phyloP scores from a whole-genome alignment of 805 yeast species.

The Phaffomyces opuntiae region DNA sequence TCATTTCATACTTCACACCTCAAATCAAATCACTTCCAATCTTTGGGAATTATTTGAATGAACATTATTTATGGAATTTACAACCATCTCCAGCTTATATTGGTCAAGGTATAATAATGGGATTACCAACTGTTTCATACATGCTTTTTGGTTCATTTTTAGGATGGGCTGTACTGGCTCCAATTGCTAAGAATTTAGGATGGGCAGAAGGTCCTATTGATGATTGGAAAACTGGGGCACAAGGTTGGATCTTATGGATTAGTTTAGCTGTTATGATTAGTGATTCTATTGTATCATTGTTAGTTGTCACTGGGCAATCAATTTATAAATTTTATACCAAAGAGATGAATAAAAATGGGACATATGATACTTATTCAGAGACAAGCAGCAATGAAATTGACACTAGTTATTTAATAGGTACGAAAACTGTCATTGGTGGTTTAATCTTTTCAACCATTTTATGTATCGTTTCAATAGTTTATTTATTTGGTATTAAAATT shows the following conservation, averaged over 20 bases:
- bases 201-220: slow-evolving; percentile 92
- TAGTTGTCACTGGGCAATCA: slow-evolving; percentile 49
- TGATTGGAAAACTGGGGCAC: slow-evolving; percentile 91
- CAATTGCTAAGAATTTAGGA: slow-evolving; percentile 55
- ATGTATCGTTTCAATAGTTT: slow-evolving; percentile 57
- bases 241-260: slow-evolving; percentile 97
- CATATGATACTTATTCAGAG: neutral
- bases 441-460: slow-evolving; percentile 55
- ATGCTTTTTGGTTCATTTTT: slow-evolving; percentile 85
- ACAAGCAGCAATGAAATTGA: slow-evolving; percentile 22
- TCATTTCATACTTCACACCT: slow-evolving; percentile 69
- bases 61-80: slow-evolving; percentile 70
- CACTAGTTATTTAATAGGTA: slow-evolving; percentile 43
- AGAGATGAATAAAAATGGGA: neutral
- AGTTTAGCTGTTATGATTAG: slow-evolving; percentile 90
- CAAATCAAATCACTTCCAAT: slow-evolving; percentile 61
- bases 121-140: slow-evolving; percentile 80
- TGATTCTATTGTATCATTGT: slow-evolving; percentile 78
- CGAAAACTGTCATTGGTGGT: slow-evolving; percentile 48
- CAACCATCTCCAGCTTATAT: slow-evolving; percentile 97
- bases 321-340: slow-evolving; percentile 17
- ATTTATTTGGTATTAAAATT: slow-evolving; percentile 56
- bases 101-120: slow-evolving; percentile 98
- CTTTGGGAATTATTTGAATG: slow-evolving; percentile 61
- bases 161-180: slow-evolving; percentile 93